These are phyloP conservation scores for Saccharomycopsis schoenii DNA, from an alignment of 805 yeast genomes.

Conservation along the genomic window DNA sequence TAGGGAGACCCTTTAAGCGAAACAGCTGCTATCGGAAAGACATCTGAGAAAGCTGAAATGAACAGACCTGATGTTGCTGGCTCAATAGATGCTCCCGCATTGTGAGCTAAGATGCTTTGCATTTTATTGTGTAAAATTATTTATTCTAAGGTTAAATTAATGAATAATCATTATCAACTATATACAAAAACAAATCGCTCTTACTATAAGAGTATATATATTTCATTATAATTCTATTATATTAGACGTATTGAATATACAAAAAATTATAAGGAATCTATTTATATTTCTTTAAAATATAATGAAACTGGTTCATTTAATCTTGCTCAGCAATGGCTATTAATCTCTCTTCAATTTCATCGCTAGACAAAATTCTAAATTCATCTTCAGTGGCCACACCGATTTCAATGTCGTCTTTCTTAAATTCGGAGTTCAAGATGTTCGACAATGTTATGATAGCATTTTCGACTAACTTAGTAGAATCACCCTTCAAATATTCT, in stretches of 20 bases:
- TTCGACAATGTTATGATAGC: conserved; percentile 81
- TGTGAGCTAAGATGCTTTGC: no score
- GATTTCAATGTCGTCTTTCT: conserved; percentile 86
- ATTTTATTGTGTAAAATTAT: no score
- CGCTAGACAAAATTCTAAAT: conserved; percentile 65
- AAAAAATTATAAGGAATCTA: background rate
- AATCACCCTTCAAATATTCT: conserved; percentile 62
- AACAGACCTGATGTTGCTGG: no score
- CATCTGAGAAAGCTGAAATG: no score
- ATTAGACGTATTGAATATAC: background rate
- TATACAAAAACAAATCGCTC: background rate
- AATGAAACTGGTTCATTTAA: conserved; percentile 25
- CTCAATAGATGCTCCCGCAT: no score
- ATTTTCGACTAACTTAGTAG: conserved; percentile 83
- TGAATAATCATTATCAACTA: no score
- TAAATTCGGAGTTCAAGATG: conserved; percentile 83
- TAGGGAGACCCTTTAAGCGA: no score
- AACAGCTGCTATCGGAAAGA: no score
- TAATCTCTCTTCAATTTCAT: conserved; percentile 89
- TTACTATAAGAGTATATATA: background rate
- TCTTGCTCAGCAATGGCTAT: conserved; percentile 96
- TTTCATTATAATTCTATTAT: background rate
- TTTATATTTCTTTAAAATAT: no score
- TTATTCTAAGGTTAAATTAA: background rate
- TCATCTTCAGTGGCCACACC: conserved; percentile 70